Conservation (phyloP, 177 flowering plant species). For the Telopea speciosissima region DNA sequence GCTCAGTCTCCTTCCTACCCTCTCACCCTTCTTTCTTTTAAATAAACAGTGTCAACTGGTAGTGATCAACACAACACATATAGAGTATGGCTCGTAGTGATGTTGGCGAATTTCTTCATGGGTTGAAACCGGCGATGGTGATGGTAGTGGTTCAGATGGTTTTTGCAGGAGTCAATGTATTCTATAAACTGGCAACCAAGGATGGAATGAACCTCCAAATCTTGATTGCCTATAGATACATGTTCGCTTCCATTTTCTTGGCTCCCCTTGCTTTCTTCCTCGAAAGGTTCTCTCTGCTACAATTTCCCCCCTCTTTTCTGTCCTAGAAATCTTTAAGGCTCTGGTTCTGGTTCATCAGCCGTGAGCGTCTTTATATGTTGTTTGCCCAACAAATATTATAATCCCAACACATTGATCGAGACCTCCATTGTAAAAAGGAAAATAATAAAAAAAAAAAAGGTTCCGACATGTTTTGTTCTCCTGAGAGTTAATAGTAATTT, state of each 20-base stretch:
- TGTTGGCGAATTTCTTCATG: slow-evolving; percentile 10
- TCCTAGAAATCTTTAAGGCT: too few relatives aligned
- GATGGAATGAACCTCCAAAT: slow-evolving; percentile 20
- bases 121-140: slow-evolving; percentile 18
- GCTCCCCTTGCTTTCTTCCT: slow-evolving; percentile 19
- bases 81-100: not conserved
- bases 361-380: too few relatives aligned
- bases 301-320: too few relatives aligned
- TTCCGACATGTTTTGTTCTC: too few relatives aligned
- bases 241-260: slow-evolving; percentile 20
- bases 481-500: too few relatives aligned
- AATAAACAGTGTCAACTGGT: too few relatives aligned
- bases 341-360: too few relatives aligned
- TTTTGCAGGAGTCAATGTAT: slow-evolving; percentile 15
- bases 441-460: too few relatives aligned
- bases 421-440: too few relatives aligned
- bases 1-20: not conserved
- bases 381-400: not conserved
- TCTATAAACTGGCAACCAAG: slow-evolving; percentile 19
- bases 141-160: slow-evolving; percentile 18
- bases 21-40: not conserved
- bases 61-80: too few relatives aligned
- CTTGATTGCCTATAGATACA: slow-evolving; percentile 19
- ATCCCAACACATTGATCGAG: too few relatives aligned
- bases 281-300: slow-evolving; percentile 27